Conservation (phyloP, 371 early-diverging fungal species). For the Cokeromyces recurvatus region DNA sequence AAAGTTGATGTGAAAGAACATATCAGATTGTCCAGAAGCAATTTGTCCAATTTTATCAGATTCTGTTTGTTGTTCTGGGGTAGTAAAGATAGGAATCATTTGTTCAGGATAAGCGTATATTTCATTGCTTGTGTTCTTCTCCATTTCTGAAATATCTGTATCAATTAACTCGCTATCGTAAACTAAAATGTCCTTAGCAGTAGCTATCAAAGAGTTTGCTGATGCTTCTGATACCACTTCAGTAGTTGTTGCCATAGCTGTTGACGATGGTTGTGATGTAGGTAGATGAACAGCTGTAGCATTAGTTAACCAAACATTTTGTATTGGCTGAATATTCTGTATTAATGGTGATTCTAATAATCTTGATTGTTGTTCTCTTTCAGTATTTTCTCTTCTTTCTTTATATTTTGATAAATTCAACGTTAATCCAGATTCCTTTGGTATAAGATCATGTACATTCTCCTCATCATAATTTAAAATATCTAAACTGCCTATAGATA, state of each 20-base stretch:
- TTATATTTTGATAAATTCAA: not conserved
- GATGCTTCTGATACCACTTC: not conserved
- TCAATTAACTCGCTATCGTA: too few species aligned
- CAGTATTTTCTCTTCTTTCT: not conserved
- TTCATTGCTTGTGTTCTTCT: too few species aligned
- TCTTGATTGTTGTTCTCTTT: not conserved
- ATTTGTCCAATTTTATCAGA: not conserved
- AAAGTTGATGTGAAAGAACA: not conserved
- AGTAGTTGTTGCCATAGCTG: not conserved
- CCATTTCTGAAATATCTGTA: too few species aligned
- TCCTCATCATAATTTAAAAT: not conserved
- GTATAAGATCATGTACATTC: not conserved
- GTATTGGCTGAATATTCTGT: not conserved
- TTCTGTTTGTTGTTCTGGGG: not conserved
- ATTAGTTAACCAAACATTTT: too few species aligned
- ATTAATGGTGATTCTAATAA: not conserved
- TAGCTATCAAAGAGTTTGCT: not conserved
- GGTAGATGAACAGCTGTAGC: not conserved
- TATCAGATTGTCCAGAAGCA: not conserved
- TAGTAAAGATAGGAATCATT: conserved; percentile 11
- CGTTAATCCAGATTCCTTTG: not conserved
- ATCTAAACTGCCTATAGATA: not conserved
- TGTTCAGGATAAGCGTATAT: not conserved
- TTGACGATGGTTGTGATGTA: not conserved
- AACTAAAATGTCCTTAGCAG: not conserved